A percentile compares a stretch with the other conserved stretches of the same genome.
These are phyloP conservation scores for Peronospora farinosa DNA, from an alignment of 352 stramenopile genomes.

Conservation along the genomic window DNA sequence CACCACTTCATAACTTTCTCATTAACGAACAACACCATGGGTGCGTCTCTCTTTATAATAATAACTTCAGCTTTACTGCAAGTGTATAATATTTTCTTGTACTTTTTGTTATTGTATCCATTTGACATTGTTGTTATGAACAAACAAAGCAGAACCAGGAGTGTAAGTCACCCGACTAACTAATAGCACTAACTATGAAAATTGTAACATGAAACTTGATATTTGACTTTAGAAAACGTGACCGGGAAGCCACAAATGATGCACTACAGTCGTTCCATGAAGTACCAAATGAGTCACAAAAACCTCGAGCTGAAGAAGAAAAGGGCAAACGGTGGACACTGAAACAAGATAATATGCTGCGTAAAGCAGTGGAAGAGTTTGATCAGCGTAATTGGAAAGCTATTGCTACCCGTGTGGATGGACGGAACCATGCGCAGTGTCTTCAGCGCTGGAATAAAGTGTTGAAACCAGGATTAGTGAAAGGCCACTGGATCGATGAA, in stretches of 20 bases:
- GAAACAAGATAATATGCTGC: conserved; percentile 70
- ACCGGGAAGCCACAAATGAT: conserved; percentile 32
- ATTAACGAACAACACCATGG: conserved; percentile 8
- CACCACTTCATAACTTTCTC: background rate
- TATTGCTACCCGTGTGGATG: conserved; percentile 54
- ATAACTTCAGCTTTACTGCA: too few species aligned
- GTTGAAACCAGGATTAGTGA: conserved; percentile 87
- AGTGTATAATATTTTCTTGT: too few species aligned
- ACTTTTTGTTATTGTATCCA: too few species aligned
- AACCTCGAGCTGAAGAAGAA: conserved; percentile 41
- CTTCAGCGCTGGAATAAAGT: conserved; percentile 84
- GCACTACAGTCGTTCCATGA: conserved; percentile 47
- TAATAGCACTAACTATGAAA: background rate
- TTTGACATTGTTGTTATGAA: background rate
- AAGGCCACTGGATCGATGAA: conserved; percentile 89
- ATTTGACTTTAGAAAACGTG: conserved; percentile 38
- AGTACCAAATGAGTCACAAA: conserved; percentile 45
- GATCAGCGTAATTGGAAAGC: conserved; percentile 83
- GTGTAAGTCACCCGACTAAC: conserved; percentile 9
- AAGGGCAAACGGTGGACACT: conserved; percentile 65
- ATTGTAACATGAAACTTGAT: background rate
- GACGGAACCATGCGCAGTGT: conserved; percentile 67
- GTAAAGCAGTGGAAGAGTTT: conserved; percentile 64
- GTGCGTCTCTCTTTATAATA: conserved; percentile 1
- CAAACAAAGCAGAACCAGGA: conserved; percentile 17